Percentiles rank a stretch among this genome's conserved stretches.
These are phyloP conservation scores for Colletotrichum sidae DNA, from an alignment of 2,329 filamentous ascomycete genomes.

Conservation along the genomic window DNA sequence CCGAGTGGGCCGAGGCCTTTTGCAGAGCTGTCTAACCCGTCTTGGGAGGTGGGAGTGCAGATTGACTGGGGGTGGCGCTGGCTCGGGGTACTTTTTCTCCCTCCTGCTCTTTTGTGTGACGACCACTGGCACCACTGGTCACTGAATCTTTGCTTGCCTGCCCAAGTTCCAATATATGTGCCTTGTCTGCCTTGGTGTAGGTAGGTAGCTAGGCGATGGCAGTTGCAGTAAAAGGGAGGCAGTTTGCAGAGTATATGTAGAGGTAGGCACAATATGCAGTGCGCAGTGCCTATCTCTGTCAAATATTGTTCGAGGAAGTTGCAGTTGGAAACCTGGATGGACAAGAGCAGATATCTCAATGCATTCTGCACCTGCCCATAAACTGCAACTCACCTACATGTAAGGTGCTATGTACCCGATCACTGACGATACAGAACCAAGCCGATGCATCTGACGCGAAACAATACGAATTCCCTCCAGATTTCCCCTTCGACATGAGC, in stretches of 20 bases:
- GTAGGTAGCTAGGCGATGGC: background rate
- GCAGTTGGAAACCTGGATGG: no score
- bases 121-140: background rate
- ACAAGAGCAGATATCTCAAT: no score
- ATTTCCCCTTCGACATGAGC: no score
- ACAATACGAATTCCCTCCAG: no score
- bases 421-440: no score
- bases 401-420: background rate
- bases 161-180: background rate
- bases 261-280: no score
- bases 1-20: conserved; percentile 39
- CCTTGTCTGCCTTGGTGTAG: background rate
- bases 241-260: no score
- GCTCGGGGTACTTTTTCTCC: conserved; percentile 29
- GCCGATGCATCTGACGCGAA: no score
- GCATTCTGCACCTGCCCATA: no score
- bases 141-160: conserved; percentile 15
- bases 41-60: conserved; percentile 45
- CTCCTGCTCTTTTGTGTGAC: background rate
- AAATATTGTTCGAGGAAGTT: no score
- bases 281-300: no score
- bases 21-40: conserved; percentile 41
- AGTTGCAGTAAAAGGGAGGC: no score
- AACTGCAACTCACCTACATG: background rate
- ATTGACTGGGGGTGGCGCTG: conserved; percentile 37